Evolutionary conservation across 2,329 filamentous ascomycete genomes (phyloP).

Genomic region (Tolypocladium ophioglossoides): DNA sequence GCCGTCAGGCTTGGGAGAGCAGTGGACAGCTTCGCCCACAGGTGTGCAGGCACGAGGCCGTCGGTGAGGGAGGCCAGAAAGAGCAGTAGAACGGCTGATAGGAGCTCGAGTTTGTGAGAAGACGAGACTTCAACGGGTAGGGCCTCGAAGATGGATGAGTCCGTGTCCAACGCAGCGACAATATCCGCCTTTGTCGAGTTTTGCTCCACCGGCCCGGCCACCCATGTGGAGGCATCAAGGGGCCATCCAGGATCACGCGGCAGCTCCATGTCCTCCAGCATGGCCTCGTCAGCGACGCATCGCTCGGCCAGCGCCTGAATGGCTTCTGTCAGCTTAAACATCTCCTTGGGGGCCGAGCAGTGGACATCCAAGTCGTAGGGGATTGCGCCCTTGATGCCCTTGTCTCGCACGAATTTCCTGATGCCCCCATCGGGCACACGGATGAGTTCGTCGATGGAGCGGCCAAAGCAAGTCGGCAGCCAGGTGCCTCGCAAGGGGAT

Average conservation of each 20-base stretch:
- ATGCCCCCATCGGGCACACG: slow-evolving; percentile 75
- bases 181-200: slow-evolving; percentile 24
- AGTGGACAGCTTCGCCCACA: slow-evolving; percentile 62
- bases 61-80: slow-evolving; percentile 71
- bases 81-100: slow-evolving; percentile 59
- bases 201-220: slow-evolving; percentile 10
- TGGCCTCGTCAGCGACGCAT: slow-evolving; percentile 48
- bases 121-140: slow-evolving; percentile 55
- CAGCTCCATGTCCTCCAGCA: slow-evolving; percentile 43
- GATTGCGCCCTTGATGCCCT: slow-evolving; percentile 35
- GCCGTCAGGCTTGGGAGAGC: slow-evolving; percentile 33
- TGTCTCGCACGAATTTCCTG: slow-evolving; percentile 35
- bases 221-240: slow-evolving; percentile 35
- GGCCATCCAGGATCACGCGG: slow-evolving; percentile 51
- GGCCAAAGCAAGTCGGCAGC: slow-evolving; percentile 72
- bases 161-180: slow-evolving; percentile 63
- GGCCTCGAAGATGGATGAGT: slow-evolving; percentile 46
- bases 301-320: slow-evolving; percentile 50
- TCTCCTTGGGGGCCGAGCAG: slow-evolving; percentile 75
- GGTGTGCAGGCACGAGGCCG: slow-evolving; percentile 58
- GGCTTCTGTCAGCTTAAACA: slow-evolving; percentile 80
- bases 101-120: slow-evolving; percentile 60
- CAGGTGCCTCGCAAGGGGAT: slow-evolving; percentile 70
- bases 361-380: slow-evolving; percentile 48
- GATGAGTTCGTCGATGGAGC: slow-evolving; percentile 81